Evolutionary conservation across 371 early-diverging fungal species (phyloP).

Genomic region (Mucor velutinosus): DNA sequence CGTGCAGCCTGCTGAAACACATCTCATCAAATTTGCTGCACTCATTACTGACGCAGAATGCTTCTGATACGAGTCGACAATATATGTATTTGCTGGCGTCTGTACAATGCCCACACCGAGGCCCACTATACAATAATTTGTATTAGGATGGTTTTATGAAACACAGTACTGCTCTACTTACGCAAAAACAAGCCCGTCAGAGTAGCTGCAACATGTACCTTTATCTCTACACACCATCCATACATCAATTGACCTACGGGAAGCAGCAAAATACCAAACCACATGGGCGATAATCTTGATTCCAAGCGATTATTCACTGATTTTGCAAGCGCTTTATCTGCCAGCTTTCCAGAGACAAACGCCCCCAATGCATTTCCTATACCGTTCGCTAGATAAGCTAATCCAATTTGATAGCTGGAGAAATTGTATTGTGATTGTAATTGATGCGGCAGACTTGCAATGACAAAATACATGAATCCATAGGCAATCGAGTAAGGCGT

Average conservation of each 20-base stretch:
- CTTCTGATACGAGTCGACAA: slow-evolving; percentile 43
- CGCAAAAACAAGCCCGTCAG: slow-evolving; percentile 43
- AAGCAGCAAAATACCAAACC: slow-evolving; percentile 46
- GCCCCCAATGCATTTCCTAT: slow-evolving; percentile 52
- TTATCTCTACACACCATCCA: slow-evolving; percentile 47
- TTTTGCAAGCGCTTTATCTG: slow-evolving; percentile 31
- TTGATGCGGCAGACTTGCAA: slow-evolving; percentile 40
- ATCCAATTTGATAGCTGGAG: slow-evolving; percentile 43
- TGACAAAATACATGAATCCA: slow-evolving; percentile 55
- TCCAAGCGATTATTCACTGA: slow-evolving; percentile 19
- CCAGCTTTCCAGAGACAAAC: slow-evolving; percentile 38
- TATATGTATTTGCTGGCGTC: slow-evolving; percentile 50
- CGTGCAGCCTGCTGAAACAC: slow-evolving; percentile 40
- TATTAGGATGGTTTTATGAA: background rate
- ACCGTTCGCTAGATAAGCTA: slow-evolving; percentile 49
- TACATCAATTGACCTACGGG: slow-evolving; percentile 41
- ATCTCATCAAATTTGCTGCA: slow-evolving; percentile 44
- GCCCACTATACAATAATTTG: slow-evolving; percentile 35
- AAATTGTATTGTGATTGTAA: slow-evolving; percentile 30
- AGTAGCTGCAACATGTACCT: slow-evolving; percentile 24
- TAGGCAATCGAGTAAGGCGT: slow-evolving; percentile 58
- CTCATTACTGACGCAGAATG: slow-evolving; percentile 51
- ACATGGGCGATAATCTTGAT: slow-evolving; percentile 37
- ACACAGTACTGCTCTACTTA: slow-evolving; percentile 17
- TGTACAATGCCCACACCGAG: slow-evolving; percentile 49